Conservation (phyloP, 805 yeast genomes). For the Cyberlindnera veronae region DNA sequence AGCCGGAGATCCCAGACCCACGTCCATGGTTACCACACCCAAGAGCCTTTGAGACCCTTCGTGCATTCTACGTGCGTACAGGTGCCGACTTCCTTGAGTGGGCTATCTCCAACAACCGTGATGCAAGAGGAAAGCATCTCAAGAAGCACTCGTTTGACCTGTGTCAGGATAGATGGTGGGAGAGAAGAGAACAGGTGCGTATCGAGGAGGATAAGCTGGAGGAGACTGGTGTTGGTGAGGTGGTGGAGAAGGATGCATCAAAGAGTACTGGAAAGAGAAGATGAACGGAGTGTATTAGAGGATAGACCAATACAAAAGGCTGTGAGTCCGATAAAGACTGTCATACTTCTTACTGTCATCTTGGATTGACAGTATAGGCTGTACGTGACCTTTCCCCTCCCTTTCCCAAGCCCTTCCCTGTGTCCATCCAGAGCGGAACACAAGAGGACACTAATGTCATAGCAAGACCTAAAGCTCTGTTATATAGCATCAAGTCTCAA, state of each 20-base stretch:
- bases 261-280: conserved; percentile 54
- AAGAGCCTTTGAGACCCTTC: conserved; percentile 80
- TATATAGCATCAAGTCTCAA: too few species aligned
- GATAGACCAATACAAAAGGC: too few species aligned
- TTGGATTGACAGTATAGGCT: too few species aligned
- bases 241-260: conserved; percentile 67
- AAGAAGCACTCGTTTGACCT: conserved; percentile 87
- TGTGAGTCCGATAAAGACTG: too few species aligned
- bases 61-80: conserved; percentile 81
- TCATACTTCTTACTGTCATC: too few species aligned
- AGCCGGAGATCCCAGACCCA: conserved; percentile 77
- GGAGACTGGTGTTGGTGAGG: conserved; percentile 84
- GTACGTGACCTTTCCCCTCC: too few species aligned
- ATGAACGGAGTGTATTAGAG: conserved; percentile 21
- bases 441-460: too few species aligned
- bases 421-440: too few species aligned
- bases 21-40: conserved; percentile 98
- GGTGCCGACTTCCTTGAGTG: conserved; percentile 87
- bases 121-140: conserved; percentile 84
- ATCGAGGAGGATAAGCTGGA: conserved; percentile 85
- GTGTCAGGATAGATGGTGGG: conserved; percentile 98
- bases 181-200: conserved; percentile 89
- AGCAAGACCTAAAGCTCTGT: too few species aligned
- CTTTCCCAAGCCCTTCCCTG: too few species aligned
- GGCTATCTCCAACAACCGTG: conserved; percentile 85